Base-by-base conservation (phyloP, 352 stramenopile species). In the Plasmopara muralis region DNA sequence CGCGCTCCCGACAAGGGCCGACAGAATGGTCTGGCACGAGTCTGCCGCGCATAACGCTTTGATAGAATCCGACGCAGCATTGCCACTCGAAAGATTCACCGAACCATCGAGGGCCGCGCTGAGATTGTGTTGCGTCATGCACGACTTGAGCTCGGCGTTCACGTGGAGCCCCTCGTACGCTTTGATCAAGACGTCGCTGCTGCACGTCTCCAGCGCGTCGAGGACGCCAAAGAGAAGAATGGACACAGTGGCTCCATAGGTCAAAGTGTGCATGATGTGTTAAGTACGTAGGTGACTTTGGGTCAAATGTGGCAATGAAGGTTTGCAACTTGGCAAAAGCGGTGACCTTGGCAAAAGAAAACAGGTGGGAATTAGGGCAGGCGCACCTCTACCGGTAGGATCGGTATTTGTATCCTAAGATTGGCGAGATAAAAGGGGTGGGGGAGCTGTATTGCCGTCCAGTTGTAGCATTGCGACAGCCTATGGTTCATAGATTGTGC, bases 161-260 rank as follows among this genome's bases (percentile, higher is more conserved):
- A 79, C 72, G 45, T 78, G 66, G 13, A 82, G 64, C 0, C 72
- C 72, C 38, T 59, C 68, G 55, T 77, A 82, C 29, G 72, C 72
- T 33, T 71, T 59, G 33, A 71, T 61, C 16, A 82, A 61, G 43
- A 68, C 61, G 54, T 77, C 67, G 52, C 66, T 75, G 5, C 59
- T 59, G 37, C 72, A 82, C 20, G 52, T 67, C 20, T 67, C 60
- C 13, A 68, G 53, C 37, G 66, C 68, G 43, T 63, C 37, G 0
- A 25, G 51, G 8, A 47, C 35, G 16, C 59, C 49, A 7, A 69
- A 45, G 13, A 31, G 40, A 33, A 76, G 43, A 38, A 62, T 10
- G 28, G 49, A 37, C 14, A 77, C 18, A 13, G 44, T 57, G 18
- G 53, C 28, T 43, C 34, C 44, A 48, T 59, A 60, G 12, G 53